Base-by-base conservation (phyloP, 2,329 filamentous ascomycete species). In the Ophiostoma perfectum region DNA sequence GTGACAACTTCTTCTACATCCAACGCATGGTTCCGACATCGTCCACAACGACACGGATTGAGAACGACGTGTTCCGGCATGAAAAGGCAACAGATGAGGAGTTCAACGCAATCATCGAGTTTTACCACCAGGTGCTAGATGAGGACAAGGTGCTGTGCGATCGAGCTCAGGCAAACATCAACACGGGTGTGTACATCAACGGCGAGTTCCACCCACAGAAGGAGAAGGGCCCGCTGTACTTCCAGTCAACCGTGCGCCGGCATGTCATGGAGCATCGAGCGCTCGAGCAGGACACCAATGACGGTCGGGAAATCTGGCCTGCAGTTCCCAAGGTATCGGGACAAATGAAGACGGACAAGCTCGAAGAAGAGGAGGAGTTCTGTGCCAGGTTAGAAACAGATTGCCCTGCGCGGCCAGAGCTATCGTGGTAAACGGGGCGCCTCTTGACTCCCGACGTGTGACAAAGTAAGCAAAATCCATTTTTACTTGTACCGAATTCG, bases 141-240 rank as follows among this genome's bases (percentile, higher is more conserved):
- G 83, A 85, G 70, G 83, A 85, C 75, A 84, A 84, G 71, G 76
- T 78, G 0, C 78, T 85, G 0, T 84, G 82, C 73, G 77, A 81
- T 65, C 77, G 75, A 0, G 80, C 82, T 1, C 82, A 84, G 71
- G 75, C 78, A 69, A 85, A 85, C 74, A 76, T 85, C 70, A 80
- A 82, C 69, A 76, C 78, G 0, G 82, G 82, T 1, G 78, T 84
- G 27, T 84, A 82, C 70, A 74, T 83, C 73, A 83, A 81, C 71
- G 83, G 83, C 68, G 80, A 83, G 72, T 75, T 84, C 68, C 83
- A 85, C 71, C 82, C 83, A 0, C 76, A 80, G n/a, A 79, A 80
- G 72, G 83, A 85, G 73, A 81, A 82, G 71, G 78, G 84, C 0
- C 83, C 84, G 0, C 76, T 87, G 0, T 85, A 81, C 75, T 86